Percentiles rank a stretch among this genome's conserved stretches.
Conservation (phyloP, 805 yeast genomes). For the Starmerella bombi region DNA sequence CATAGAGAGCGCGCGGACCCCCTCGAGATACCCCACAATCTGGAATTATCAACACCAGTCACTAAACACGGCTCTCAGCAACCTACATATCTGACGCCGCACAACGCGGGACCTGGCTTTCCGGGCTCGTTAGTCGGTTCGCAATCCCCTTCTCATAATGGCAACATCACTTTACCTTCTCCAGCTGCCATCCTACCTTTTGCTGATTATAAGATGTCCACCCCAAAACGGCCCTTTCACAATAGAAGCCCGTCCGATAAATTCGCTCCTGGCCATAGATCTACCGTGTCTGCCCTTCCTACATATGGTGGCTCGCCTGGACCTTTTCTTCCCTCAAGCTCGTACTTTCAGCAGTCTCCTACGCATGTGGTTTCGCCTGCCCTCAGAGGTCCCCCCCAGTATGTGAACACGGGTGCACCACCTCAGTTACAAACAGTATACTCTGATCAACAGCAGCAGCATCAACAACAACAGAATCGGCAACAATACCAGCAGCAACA, state of each 20-base stretch:
- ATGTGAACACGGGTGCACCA: background rate
- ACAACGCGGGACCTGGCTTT: slow-evolving; percentile 5
- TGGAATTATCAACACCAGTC: slow-evolving; percentile 13
- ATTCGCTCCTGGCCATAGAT: slow-evolving; percentile 18
- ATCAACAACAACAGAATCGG: no score
- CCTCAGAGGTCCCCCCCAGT: background rate
- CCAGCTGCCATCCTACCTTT: background rate
- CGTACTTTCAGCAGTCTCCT: background rate
- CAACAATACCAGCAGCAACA: no score
- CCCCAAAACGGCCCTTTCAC: background rate
- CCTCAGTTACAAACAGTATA: no score
- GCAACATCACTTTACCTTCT: background rate
- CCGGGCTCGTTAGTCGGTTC: slow-evolving; percentile 6
- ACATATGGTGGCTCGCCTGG: slow-evolving; percentile 6
- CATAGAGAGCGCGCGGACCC: no score
- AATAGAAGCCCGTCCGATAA: slow-evolving; percentile 10
- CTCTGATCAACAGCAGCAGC: slow-evolving; percentile 5
- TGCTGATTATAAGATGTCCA: background rate
- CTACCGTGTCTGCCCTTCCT: slow-evolving; percentile 20
- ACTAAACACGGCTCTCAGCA: slow-evolving; percentile 16
- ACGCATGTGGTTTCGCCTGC: background rate
- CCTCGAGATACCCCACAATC: background rate
- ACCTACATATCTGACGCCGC: slow-evolving; percentile 8
- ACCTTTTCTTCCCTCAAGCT: background rate
- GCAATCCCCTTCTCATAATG: background rate